phyloP scores from a whole-genome alignment of 1,139 yeast genomes.

The Suhomyces bokatorum region DNA sequence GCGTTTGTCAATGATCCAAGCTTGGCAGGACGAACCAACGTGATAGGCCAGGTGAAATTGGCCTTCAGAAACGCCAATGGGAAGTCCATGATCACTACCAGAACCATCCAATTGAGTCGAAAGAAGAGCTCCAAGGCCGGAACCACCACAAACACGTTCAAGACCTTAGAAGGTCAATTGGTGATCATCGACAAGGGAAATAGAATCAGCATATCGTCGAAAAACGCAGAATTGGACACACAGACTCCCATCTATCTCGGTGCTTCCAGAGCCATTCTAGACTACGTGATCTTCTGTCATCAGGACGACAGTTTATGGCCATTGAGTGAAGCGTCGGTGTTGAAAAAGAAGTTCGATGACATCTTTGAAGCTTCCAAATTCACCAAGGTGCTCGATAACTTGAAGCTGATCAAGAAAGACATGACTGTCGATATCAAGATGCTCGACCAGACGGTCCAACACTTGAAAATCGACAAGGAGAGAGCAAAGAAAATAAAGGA shows the following conservation, averaged over 20 bases:
- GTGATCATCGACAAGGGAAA: constrained; percentile 66
- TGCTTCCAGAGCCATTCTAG: constrained; percentile 82
- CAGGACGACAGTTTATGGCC: constrained; percentile 99
- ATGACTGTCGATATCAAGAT: constrained; percentile 72
- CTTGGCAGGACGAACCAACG: constrained; percentile 71
- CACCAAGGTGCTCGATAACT: constrained; percentile 82
- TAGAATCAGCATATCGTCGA: constrained; percentile 73
- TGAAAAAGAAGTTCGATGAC: constrained; percentile 93
- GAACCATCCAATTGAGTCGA: constrained; percentile 73
- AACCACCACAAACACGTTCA: constrained; percentile 61
- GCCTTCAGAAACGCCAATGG: constrained; percentile 79
- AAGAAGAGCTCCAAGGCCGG: constrained; percentile 44
- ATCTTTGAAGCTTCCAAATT: constrained; percentile 94
- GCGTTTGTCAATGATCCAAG: constrained; percentile 96
- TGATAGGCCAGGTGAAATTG: constrained; percentile 85
- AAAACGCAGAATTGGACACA: constrained; percentile 81
- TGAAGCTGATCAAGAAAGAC: constrained; percentile 76
- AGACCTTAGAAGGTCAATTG: constrained; percentile 88
- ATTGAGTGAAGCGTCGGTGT: constrained; percentile 80
- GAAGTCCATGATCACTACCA: constrained; percentile 78
- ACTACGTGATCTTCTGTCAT: constrained; percentile 94
- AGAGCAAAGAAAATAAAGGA: constrained; percentile 62
- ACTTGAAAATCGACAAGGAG: constrained; percentile 69
- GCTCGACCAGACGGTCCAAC: constrained; percentile 75
- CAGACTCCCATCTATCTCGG: constrained; percentile 84